Conservation (phyloP, 78 protist species). For the Polysphondylium violaceum region DNA sequence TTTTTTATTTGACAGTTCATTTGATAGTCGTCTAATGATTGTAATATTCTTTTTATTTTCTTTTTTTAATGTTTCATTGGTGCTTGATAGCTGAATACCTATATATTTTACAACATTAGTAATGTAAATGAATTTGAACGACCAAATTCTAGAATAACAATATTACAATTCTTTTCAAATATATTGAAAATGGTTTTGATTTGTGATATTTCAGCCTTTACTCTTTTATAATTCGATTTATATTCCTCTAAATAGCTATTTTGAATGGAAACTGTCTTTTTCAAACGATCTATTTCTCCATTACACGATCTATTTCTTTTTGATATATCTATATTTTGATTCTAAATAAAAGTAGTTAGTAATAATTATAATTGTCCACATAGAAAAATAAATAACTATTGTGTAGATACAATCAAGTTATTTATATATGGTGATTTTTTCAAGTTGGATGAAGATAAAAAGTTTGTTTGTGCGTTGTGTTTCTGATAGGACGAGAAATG, state of each 20-base stretch:
- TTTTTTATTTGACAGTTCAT: no score
- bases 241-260: slow-evolving; percentile 29
- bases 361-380: neutral
- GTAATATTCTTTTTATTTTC: neutral
- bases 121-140: neutral
- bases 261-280: slow-evolving; percentile 13
- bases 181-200: neutral
- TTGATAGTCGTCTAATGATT: neutral
- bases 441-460: neutral
- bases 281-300: neutral
- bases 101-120: neutral
- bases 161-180: neutral
- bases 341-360: neutral
- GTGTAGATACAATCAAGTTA: neutral
- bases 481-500: neutral
- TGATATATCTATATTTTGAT: neutral
- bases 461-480: neutral
- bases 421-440: neutral
- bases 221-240: slow-evolving; percentile 24
- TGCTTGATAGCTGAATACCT: neutral
- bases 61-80: neutral
- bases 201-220: slow-evolving; percentile 16
- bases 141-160: neutral
- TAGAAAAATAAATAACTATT: neutral
- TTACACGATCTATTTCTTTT: neutral